A percentile compares a stretch with the other conserved stretches of the same genome.
phyloP scores from a whole-genome alignment of 2,329 filamentous ascomycete genomes.

The Trichoderma koningiopsis region DNA sequence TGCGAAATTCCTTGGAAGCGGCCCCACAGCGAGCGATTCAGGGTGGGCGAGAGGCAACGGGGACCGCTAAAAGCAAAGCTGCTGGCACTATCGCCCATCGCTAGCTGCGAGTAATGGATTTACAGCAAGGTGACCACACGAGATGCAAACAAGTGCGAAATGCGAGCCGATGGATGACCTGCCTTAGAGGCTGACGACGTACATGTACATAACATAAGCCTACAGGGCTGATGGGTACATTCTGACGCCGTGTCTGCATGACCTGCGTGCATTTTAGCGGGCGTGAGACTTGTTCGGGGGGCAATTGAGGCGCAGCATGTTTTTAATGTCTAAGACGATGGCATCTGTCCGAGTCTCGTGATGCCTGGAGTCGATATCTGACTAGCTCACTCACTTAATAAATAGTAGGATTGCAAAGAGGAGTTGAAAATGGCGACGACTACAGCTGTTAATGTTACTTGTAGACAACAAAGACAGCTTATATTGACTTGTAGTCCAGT shows the following conservation, averaged over 20 bases:
- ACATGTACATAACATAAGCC: background rate
- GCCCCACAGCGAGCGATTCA: background rate
- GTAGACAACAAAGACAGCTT: background rate
- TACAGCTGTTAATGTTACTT: background rate
- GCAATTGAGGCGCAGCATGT: slow-evolving; percentile 19
- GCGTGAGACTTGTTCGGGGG: background rate
- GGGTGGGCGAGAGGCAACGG: background rate
- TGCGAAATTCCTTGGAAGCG: background rate
- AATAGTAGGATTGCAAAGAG: background rate
- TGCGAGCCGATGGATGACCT: background rate
- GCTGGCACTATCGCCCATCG: background rate
- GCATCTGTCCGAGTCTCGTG: slow-evolving; percentile 4
- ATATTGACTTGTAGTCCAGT: background rate
- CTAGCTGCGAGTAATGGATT: background rate
- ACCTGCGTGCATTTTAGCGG: background rate
- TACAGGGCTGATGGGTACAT: background rate
- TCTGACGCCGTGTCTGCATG: background rate
- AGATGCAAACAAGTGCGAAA: background rate
- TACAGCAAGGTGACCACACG: background rate
- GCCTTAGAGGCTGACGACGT: background rate
- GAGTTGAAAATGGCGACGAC: background rate
- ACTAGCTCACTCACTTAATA: background rate
- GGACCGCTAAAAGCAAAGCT: background rate
- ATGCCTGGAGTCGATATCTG: background rate
- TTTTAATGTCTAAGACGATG: slow-evolving; percentile 16